Evolutionary conservation across 345 rosid genomes (phyloP).

Genomic region (Brassica napus): Da-Ae NC_063435.1:25438001-25438500

Average conservation of each 20-base stretch:
- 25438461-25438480: conserved; percentile 89
- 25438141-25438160: conserved; percentile 75
- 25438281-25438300: background rate
- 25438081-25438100: conserved; percentile 86
- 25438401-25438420: conserved; percentile 12
- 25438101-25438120: conserved; percentile 93
- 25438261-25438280: conserved; percentile 6
- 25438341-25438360: background rate
- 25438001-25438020: conserved; percentile 53
- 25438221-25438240: conserved; percentile 16
- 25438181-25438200: conserved; percentile 80
- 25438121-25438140: conserved; percentile 89
- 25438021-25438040: conserved; percentile 86
- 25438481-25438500: conserved; percentile 80
- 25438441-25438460: conserved; percentile 89
- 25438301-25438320: conserved; percentile 9
- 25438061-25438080: conserved; percentile 79
- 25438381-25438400: background rate
- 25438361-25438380: background rate
- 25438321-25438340: conserved; percentile 24
- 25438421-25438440: conserved; percentile 73
- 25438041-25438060: conserved; percentile 93
- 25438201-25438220: conserved; percentile 55
- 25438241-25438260: conserved; percentile 2
- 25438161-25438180: conserved; percentile 75